Evolutionary conservation across 2,329 filamentous ascomycete genomes (phyloP).

Genomic region (Pseudogymnoascus sp.): DNA sequence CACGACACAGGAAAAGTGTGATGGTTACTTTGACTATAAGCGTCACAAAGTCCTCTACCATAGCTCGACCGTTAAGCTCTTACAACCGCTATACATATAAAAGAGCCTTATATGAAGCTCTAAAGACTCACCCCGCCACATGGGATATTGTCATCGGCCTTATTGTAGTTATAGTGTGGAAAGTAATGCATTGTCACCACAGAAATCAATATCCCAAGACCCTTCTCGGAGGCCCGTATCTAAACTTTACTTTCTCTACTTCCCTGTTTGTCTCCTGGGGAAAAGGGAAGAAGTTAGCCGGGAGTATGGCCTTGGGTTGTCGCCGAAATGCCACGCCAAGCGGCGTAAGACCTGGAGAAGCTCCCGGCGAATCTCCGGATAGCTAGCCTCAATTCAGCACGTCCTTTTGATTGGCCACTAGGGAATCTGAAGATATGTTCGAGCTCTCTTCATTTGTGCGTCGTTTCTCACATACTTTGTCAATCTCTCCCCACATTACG

Average conservation of each 20-base stretch:
- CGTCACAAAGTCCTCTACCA: conserved; percentile 16
- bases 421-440: neutral
- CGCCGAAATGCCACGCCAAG: neutral
- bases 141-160: no score
- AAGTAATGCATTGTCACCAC: neutral
- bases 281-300: neutral
- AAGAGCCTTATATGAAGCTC: no score
- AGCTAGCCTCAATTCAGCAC: neutral
- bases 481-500: neutral
- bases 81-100: no score
- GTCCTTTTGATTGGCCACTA: neutral
- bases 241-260: neutral
- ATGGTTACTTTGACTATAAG: conserved; percentile 22
- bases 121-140: no score
- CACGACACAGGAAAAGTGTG: conserved; percentile 17
- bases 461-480: neutral
- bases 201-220: neutral
- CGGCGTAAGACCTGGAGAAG: neutral
- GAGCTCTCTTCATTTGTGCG: neutral
- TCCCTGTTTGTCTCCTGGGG: neutral
- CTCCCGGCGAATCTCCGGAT: neutral
- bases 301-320: neutral
- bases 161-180: no score
- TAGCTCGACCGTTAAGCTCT: no score
- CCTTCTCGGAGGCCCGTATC: neutral